Conservation (phyloP, 169 alveolate genomes). For the Plasmodium sp. region DNA sequence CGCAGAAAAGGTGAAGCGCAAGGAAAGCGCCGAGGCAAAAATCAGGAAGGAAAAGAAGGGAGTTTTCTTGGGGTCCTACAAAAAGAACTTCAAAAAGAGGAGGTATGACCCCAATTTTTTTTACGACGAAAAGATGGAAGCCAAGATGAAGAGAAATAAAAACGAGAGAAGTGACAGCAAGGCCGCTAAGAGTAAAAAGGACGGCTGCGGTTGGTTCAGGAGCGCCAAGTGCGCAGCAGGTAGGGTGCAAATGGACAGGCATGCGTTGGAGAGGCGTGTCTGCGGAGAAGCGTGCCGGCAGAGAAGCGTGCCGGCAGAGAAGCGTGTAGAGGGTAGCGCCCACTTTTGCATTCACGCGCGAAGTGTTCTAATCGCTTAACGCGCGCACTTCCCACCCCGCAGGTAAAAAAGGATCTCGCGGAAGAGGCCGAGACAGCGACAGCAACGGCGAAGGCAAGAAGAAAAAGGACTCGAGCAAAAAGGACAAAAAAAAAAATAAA, state of each 20-base stretch:
- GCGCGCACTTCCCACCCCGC: background rate
- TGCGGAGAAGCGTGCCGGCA: background rate
- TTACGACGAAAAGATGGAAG: slow-evolving; percentile 18
- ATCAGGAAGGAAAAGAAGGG: slow-evolving; percentile 40
- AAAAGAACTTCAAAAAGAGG: slow-evolving; percentile 49
- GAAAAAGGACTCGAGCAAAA: background rate
- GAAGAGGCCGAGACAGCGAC: slow-evolving; percentile 7
- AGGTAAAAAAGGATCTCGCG: background rate
- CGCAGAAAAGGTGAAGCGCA: slow-evolving; percentile 11
- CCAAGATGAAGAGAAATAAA: slow-evolving; percentile 48
- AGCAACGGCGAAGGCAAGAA: slow-evolving; percentile 17
- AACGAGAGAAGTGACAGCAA: slow-evolving; percentile 26
- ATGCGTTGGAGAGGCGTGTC: background rate
- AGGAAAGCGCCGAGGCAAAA: slow-evolving; percentile 6
- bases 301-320: background rate
- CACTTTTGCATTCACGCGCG: background rate
- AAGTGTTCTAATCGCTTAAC: background rate
- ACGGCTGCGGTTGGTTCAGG: background rate
- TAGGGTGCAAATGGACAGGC: background rate
- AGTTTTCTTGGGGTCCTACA: slow-evolving; percentile 47
- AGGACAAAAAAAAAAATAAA: background rate
- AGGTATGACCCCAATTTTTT: slow-evolving; percentile 34
- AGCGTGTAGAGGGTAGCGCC: background rate
- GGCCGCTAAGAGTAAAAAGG: slow-evolving; percentile 7
- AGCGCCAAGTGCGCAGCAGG: slow-evolving; percentile 6